Evolutionary conservation across 345 rosid species (phyloP), one percentile per base, ranked within the genome.

Genomic region (Carallia pectinifolia): DNA sequence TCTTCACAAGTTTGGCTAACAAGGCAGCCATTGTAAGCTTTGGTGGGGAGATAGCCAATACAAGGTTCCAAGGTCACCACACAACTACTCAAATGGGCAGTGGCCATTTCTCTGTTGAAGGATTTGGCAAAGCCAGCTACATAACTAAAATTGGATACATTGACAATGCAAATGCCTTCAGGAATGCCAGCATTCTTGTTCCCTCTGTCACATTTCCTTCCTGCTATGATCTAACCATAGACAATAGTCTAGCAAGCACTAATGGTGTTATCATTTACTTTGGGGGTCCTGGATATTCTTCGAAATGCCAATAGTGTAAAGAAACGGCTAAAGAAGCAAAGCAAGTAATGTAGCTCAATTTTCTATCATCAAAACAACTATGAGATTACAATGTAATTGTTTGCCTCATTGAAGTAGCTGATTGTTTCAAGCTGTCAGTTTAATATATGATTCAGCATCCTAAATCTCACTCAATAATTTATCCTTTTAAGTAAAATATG

Each of bases 71-170:
- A 4, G 62, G 67, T 2, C 39, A 13, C 7, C 67, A 67, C 38
- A 67, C 71, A 4, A 16, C 71, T 1, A 61, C 63, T n/a, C 36
- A 61, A 44, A 74, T 74, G 77, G 77, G 72, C 39, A 67, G 65
- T 62, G 77, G 77, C 7, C 77, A 67, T 61, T 74, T 60, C 17
- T 33, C 72, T 3, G 7, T 0, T 10, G 77, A 74, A 62, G 77
- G 77, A 3, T 61, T 6, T 29, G 16, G 53, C 15, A 74, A 53
- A 31, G 66, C 77, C 1, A 30, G 44, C 12, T 27, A 36, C 6
- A 1, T 74, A 3, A 0, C 15, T 2, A 27, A 29, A 7, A 37
- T 38, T 7, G 40, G 54, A 5, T 50, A 48, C 4, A 17, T 73
- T 8, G 62, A 67, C 6, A 7, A 47, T 10, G 18, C 6, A 3